Conservation (phyloP, 768 basidiomycete genomes). For the Amylocystis lapponica region DNA sequence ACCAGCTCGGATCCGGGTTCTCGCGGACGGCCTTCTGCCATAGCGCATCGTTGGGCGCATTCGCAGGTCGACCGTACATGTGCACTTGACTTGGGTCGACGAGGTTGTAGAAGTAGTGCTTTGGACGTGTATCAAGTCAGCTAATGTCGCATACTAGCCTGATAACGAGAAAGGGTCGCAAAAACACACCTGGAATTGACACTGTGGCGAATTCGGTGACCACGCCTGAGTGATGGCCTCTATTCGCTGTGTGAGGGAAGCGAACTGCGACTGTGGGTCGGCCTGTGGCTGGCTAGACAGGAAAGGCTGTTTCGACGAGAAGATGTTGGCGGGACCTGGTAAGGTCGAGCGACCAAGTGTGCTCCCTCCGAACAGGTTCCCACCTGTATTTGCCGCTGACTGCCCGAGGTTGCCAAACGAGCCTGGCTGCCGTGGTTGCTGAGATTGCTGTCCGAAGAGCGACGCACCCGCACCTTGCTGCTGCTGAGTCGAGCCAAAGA, state of each 20-base stretch:
- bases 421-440: constrained; percentile 18
- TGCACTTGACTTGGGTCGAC: constrained; percentile 64
- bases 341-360: constrained; percentile 10
- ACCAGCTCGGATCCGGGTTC: constrained; percentile 81
- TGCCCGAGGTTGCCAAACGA: constrained; percentile 24
- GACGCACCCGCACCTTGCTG: constrained; percentile 16
- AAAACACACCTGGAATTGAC: constrained; percentile 80
- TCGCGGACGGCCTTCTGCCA: constrained; percentile 79
- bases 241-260: constrained; percentile 49
- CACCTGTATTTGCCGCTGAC: constrained; percentile 22
- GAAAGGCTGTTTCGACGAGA: constrained; percentile 33
- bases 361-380: constrained; percentile 9
- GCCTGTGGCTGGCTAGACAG: constrained; percentile 40
- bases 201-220: constrained; percentile 61
- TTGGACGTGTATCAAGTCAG: neutral
- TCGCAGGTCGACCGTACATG: constrained; percentile 65
- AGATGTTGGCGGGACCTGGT: constrained; percentile 22
- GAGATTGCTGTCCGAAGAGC: constrained; percentile 32
- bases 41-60: constrained; percentile 61
- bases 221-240: constrained; percentile 64
- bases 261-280: constrained; percentile 58
- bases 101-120: constrained; percentile 84
- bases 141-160: neutral
- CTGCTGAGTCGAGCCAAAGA: constrained; percentile 11
- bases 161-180: too few relatives aligned